Evolutionary conservation across 345 rosid genomes (phyloP).

Genomic region (Firmiana major): DNA sequence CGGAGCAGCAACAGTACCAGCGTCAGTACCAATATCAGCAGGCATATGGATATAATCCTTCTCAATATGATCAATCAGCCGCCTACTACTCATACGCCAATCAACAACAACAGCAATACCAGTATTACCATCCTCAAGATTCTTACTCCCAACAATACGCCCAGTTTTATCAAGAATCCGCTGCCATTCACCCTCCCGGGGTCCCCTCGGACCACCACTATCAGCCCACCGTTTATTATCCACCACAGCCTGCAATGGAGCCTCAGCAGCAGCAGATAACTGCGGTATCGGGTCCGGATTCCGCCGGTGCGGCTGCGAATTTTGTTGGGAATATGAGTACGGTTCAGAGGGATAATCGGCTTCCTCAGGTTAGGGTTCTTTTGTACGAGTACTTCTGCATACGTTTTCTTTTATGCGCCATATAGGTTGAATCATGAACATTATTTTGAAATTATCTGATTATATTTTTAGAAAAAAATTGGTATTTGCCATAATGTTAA

Average conservation of each 20-base stretch:
- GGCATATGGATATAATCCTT: constrained; percentile 19
- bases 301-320: neutral
- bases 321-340: constrained; percentile 8
- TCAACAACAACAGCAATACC: constrained; percentile 17
- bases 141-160: constrained; percentile 15
- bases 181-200: constrained; percentile 29
- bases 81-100: constrained; percentile 18
- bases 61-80: constrained; percentile 11
- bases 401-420: neutral
- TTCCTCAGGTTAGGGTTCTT: constrained; percentile 15
- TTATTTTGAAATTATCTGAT: neutral
- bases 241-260: neutral
- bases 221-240: constrained; percentile 9
- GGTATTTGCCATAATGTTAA: neutral
- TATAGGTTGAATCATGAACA: neutral
- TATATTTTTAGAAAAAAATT: neutral
- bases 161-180: constrained; percentile 20
- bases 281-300: neutral
- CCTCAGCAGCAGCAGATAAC: neutral
- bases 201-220: constrained; percentile 11
- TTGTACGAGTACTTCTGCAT: neutral
- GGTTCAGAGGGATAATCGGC: constrained; percentile 4
- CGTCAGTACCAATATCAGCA: constrained; percentile 22
- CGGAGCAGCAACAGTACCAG: constrained; percentile 10
- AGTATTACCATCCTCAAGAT: constrained; percentile 4